A percentile compares a stretch with the other conserved stretches of the same genome.
Conservation (phyloP, 352 stramenopile species). For the Phytophthora foliorum region DNA sequence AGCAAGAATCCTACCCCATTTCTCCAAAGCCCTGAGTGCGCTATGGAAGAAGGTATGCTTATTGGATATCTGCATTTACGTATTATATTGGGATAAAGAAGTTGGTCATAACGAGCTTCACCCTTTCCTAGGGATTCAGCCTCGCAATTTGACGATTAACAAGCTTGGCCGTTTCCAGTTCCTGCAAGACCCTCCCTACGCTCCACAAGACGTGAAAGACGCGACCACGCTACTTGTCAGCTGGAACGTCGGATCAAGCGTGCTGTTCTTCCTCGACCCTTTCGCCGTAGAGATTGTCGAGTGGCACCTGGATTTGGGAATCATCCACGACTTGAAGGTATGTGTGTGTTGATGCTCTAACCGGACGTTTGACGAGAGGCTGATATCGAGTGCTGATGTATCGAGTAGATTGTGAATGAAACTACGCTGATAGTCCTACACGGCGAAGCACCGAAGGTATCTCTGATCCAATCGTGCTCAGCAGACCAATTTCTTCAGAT, state of each 20-base stretch:
- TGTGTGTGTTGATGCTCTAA: not conserved
- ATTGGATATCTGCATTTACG: constrained; percentile 6
- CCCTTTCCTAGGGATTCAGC: constrained; percentile 52
- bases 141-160: constrained; percentile 83
- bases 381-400: constrained; percentile 1
- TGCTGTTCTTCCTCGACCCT: constrained; percentile 87
- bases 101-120: not conserved
- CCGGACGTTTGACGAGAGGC: not conserved
- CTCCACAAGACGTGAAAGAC: constrained; percentile 49
- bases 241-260: constrained; percentile 84
- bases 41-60: constrained; percentile 62
- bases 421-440: constrained; percentile 77
- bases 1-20: constrained; percentile 72
- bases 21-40: constrained; percentile 61
- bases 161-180: constrained; percentile 83
- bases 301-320: constrained; percentile 88
- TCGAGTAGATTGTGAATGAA: constrained; percentile 69
- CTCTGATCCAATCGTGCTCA: constrained; percentile 77
- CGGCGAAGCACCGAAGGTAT: constrained; percentile 80
- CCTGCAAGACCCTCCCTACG: constrained; percentile 64
- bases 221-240: constrained; percentile 75
- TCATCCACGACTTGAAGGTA: constrained; percentile 89
- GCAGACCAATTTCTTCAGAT: constrained; percentile 79
- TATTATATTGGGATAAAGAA: not conserved
- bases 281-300: constrained; percentile 88